A percentile compares a stretch with the other conserved stretches of the same genome.
These are phyloP conservation scores for Mycena vitilis DNA, from an alignment of 768 basidiomycete genomes.

Conservation along the genomic window DNA sequence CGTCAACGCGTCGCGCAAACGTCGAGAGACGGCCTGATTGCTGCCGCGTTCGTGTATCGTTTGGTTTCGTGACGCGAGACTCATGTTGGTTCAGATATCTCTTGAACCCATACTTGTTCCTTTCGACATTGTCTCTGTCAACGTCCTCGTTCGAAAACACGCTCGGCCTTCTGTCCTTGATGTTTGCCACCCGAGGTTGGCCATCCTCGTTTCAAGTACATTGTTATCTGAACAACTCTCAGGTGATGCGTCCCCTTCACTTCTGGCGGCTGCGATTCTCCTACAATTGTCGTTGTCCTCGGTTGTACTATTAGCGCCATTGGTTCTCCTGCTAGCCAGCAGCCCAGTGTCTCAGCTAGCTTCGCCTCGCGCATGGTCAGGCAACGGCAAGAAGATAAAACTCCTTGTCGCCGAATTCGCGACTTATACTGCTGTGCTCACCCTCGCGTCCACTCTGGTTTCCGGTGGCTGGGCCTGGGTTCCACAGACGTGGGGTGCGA, in stretches of 20 bases:
- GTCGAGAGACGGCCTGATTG: slow-evolving; percentile 70
- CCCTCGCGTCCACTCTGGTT: slow-evolving; percentile 63
- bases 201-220: slow-evolving; percentile 36
- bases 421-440: slow-evolving; percentile 61
- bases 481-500: slow-evolving; percentile 85
- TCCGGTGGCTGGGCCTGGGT: slow-evolving; percentile 78
- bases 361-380: slow-evolving; percentile 60
- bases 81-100: slow-evolving; percentile 70
- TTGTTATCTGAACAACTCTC: slow-evolving; percentile 12
- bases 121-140: slow-evolving; percentile 84
- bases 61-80: slow-evolving; percentile 2
- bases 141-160: slow-evolving; percentile 88
- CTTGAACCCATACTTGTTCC: slow-evolving; percentile 88
- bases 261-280: slow-evolving; percentile 78
- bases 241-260: slow-evolving; percentile 71
- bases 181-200: slow-evolving; percentile 78
- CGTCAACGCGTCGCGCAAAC: slow-evolving; percentile 63
- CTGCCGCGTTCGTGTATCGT: slow-evolving; percentile 66
- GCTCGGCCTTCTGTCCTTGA: slow-evolving; percentile 71
- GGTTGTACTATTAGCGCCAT: slow-evolving; percentile 71
- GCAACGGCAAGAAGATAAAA: slow-evolving; percentile 43
- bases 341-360: slow-evolving; percentile 76
- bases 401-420: slow-evolving; percentile 63
- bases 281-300: slow-evolving; percentile 81
- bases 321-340: slow-evolving; percentile 71